Evolutionary conservation across 495 filamentous ascomycete species (phyloP), one percentile per base, ranked within the genome.

Genomic region (Penicillium lividum): DNA sequence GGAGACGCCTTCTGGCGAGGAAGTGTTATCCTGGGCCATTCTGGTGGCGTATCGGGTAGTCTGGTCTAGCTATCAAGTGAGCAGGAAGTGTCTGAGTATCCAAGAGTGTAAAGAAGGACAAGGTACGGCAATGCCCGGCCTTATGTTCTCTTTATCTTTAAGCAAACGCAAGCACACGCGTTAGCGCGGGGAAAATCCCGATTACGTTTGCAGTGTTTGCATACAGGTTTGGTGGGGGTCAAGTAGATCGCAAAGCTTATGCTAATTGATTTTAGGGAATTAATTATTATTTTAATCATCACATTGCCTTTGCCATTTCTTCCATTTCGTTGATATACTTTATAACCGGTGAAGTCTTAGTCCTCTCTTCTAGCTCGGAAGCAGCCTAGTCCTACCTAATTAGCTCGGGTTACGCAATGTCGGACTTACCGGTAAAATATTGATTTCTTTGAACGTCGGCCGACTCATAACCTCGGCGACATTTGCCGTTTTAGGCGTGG

Each of bases 1-100:
- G 72, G 84, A 88, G 66, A 98, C 85, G 38, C 92, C 93, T 63
- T 84, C 82, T n/a, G 83, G 80, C 40, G 65, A 58, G 63, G 72
- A 56, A 53, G 66, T 58, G n/a, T 31, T 62, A 44, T 68, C 59
- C 50, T 73, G 61, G 58, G 53, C 61, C 75, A 78, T 76, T 55
- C 11, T 71, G 59, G 8, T 52, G 57, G 33, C 49, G n/a, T 30
- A 22, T n/a, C 16, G 50, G 31, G 18, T 25, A 7, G 15, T 31
- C 46, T 11, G 46, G 2, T 49, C 4, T 30, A 11, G 28, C 3
- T 49, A 49, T 49, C 16, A 27, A 22, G 16, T 50, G 30, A 50
- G 33, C 31, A 31, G 50, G 25, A 52, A 40, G 50, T 13, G 8
- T 22, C 9, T 7, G 31, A 25, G 34, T 10, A 8, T 38, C 15